Evolutionary conservation across 2,329 filamentous ascomycete species (phyloP), one percentile per base, ranked within the genome.

Genomic region (Pyrenophora tritici-repentis): DNA sequence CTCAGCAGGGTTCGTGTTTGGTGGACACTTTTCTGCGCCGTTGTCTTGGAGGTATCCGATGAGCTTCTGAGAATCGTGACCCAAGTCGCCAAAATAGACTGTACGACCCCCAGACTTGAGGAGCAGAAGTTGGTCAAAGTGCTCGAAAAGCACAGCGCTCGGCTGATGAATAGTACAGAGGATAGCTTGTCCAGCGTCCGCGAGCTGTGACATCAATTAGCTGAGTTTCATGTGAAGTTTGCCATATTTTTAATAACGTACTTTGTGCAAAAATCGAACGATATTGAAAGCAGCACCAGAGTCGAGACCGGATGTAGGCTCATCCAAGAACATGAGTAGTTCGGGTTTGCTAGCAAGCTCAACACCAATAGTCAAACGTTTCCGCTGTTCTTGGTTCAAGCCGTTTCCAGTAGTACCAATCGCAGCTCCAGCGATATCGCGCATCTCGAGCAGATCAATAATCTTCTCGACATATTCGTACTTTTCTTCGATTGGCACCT

Each of bases 301-400:
- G 58, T 91, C 88, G 0, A 91, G 63, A 4, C 89, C 89, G 1
- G 85, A 88, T 0, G 88, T 91, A 0, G 88, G 89, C 72, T 91
- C 88, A 58, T 92, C 88, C 17, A 92, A 76, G 77, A 91, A 92
- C 34, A 91, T 80, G 1, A 91, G 78, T 5, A 91, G 76, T 60
- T 90, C 83, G 0, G 88, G 88, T 73, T 89, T 84, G 2, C 80
- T 81, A 8, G 82, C 82, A 37, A 85, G 73, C 59, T 85, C 83
- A 13, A 85, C 82, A 32, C 81, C 83, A 39, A 85, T 85, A 0
- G 83, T 87, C 8, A 88, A 80, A 40, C 85, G 78, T 66, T 89
- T 89, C 4, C 86, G 78, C 62, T 88, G 86, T 65, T 89, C 86
- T 7, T 86, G 83, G 13, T 82, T 82, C 13, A 77, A 10, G 53